Evolutionary conservation across 129 eudicot species (phyloP), one percentile per base, ranked within the genome.

Genomic region (Tagetes erecta): DNA sequence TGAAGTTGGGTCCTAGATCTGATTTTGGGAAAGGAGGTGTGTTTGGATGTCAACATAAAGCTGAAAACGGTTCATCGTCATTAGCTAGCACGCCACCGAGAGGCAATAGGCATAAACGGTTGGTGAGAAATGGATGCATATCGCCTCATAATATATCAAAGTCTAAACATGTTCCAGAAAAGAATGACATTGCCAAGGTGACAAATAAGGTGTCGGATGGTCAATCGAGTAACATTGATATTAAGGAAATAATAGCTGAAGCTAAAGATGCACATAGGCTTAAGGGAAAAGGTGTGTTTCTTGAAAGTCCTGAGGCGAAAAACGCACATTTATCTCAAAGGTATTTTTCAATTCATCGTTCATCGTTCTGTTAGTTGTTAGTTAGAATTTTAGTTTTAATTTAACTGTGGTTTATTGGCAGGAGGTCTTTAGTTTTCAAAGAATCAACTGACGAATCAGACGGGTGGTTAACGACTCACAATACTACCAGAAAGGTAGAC

Each of bases 61-160:
- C 67, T 42, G 86, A 57, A 56, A 83, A 64, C 40, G 58, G 36
- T 76, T 59, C 36, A 46, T 42, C 88, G 67, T 38, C 79, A 13
- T 78, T 80, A 71, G 72, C 80, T 42, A 69, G n/a, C 53, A 58
- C 75, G 40, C 71, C 80, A 49, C 79, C 82, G 8, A 80, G 71
- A 67, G 80, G 65, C 66, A 70, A 38, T 81, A 68, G 81, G 81
- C 86, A 86, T 68, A 91, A 57, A 78, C 86, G 84, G 66, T 83
- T 88, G 84, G 95, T 88, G 62, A 64, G 86, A 65, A 86, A 91
- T 85, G 90, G 95, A 64, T 88, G 92, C 71, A 86, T 88, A 73
- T 88, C 95, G 64, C 97, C 97, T 7, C 80, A 36, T 72, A 91
- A 88, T 81, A 85, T 88, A 56, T 88, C 86, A 49, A 88, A 86